Conservation (phyloP, 2,329 filamentous ascomycete genomes). For the Ciborinia camelliae region DNA sequence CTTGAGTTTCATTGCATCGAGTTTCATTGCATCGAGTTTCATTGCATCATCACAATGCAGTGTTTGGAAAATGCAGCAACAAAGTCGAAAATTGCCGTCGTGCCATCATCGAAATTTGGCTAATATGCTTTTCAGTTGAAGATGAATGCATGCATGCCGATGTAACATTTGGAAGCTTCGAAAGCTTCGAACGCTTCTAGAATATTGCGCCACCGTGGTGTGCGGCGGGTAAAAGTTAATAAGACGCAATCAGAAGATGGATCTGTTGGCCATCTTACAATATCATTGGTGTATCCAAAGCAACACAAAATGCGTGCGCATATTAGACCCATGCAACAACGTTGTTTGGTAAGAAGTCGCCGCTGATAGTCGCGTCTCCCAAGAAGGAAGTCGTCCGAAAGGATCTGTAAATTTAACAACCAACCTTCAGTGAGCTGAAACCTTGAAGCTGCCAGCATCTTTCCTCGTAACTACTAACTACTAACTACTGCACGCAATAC, state of each 20-base stretch:
- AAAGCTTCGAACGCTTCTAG: constrained; percentile 4
- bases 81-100: too few relatives aligned
- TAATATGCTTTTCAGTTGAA: background rate
- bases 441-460: background rate
- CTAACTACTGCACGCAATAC: background rate
- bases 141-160: background rate
- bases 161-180: too few relatives aligned
- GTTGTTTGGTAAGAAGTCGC: background rate
- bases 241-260: background rate
- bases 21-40: too few relatives aligned
- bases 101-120: background rate
- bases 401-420: background rate
- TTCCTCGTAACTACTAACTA: background rate
- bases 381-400: background rate
- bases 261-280: background rate
- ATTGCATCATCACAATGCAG: background rate
- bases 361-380: too few relatives aligned
- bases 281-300: background rate
- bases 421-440: background rate
- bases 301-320: background rate
- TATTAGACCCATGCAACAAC: background rate
- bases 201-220: background rate
- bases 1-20: too few relatives aligned
- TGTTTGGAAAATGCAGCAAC: background rate
- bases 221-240: too few relatives aligned